A percentile compares a stretch with the other conserved stretches of the same genome.
phyloP scores from a whole-genome alignment of 1,139 yeast species.

The Taphrina betulina region DNA sequence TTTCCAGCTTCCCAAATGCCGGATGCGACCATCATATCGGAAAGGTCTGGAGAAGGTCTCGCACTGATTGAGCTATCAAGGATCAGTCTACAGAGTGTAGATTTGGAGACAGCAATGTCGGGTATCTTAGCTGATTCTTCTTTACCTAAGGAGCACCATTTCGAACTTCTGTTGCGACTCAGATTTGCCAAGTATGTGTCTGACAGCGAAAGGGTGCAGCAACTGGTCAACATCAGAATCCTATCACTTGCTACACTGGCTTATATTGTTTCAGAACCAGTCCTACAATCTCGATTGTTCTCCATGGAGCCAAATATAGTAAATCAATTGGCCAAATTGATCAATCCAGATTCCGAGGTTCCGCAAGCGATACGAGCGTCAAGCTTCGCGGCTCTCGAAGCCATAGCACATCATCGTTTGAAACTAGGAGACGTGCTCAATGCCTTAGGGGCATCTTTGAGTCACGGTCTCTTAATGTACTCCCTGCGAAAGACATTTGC shows the following conservation, averaged over 20 bases:
- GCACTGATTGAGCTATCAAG: conserved; percentile 19
- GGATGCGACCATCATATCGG: no score
- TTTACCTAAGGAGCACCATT: conserved; percentile 18
- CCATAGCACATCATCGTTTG: conserved; percentile 64
- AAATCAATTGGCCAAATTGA: conserved; percentile 66
- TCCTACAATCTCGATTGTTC: conserved; percentile 54
- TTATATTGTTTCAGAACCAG: conserved; percentile 36
- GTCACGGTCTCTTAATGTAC: conserved; percentile 79
- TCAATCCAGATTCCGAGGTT: conserved; percentile 61
- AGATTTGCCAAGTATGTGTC: conserved; percentile 29
- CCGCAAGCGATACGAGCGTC: conserved; percentile 54
- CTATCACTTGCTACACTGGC: conserved; percentile 58
- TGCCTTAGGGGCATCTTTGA: conserved; percentile 85
- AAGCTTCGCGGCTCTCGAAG: conserved; percentile 68
- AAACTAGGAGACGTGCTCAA: conserved; percentile 78
- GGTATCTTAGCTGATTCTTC: conserved; percentile 10
- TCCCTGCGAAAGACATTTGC: conserved; percentile 62
- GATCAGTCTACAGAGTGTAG: conserved; percentile 9
- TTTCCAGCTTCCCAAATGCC: not conserved
- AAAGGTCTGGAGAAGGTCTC: conserved; percentile 27
- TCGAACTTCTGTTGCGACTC: conserved; percentile 32
- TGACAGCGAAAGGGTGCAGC: conserved; percentile 55
- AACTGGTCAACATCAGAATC: conserved; percentile 63
- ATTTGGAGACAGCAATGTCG: conserved; percentile 22
- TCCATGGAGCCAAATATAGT: conserved; percentile 75